A percentile compares a stretch with the other conserved stretches of the same genome.
Evolutionary conservation across 495 filamentous ascomycete genomes (phyloP).

Genomic region (Podospora fimiseda): DNA sequence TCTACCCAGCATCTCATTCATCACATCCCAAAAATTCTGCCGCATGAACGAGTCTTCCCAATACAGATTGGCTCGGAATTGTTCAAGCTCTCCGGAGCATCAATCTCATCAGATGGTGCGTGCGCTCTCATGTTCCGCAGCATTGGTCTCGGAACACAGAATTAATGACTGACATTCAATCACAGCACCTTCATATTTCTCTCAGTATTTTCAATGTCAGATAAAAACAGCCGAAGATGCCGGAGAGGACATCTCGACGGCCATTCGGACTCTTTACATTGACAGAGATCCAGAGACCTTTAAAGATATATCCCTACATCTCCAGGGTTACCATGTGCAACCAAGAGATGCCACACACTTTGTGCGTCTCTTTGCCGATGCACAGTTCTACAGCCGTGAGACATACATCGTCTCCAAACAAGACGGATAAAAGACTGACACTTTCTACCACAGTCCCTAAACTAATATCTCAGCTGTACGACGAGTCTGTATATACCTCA

Average conservation of each 20-base stretch:
- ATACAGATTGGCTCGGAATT: constrained; percentile 91
- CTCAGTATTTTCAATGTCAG: constrained; percentile 86
- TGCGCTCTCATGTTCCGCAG: constrained; percentile 15
- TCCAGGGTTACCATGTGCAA: constrained; percentile 86
- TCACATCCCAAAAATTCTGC: constrained; percentile 53
- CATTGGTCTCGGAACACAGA: no score
- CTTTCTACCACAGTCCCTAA: constrained; percentile 59
- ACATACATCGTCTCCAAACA: neutral
- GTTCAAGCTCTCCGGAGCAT: constrained; percentile 91
- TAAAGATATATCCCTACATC: constrained; percentile 78
- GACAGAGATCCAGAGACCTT: constrained; percentile 92
- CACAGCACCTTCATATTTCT: constrained; percentile 94
- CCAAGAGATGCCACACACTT: constrained; percentile 81
- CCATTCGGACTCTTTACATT: constrained; percentile 75
- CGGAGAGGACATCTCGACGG: constrained; percentile 42
- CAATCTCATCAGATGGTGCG: constrained; percentile 91
- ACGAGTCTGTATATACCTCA: constrained; percentile 83
- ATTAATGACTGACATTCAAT: constrained; percentile 13
- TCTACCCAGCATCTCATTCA: constrained; percentile 17
- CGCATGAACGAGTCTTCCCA: constrained; percentile 70
- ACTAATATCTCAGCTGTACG: constrained; percentile 88
- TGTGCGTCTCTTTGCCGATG: constrained; percentile 88
- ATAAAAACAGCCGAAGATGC: constrained; percentile 54
- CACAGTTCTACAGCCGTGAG: constrained; percentile 87
- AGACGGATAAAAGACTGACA: no score